Base-by-base conservation (phyloP, 768 basidiomycete species). In the Termitomyces sp. region DNA sequence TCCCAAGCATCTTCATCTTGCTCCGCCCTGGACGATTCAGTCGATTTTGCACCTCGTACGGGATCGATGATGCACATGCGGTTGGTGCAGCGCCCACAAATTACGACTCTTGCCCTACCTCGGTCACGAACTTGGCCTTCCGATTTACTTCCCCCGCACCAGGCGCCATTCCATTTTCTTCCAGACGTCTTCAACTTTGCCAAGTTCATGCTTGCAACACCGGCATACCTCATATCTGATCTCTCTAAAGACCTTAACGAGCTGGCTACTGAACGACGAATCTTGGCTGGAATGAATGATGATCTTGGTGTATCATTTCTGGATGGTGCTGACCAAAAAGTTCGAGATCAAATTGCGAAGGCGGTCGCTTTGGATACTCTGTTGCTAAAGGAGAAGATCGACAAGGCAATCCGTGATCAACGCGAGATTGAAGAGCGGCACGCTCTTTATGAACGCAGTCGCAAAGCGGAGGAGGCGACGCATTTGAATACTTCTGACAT, bases 171-270 rank as follows among this genome's bases (percentile, higher is more conserved):
- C 75, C 83, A 97, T 66, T 98, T 99, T 74, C 77, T 96, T 21
- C 97, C 95, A 0, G 93, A 98, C 64, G 89, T 97, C 40, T 84
- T 85, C 59, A 73, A 74, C 38, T 97, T 88, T 68, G 80, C 94
- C 19, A 93, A 92, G 65, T 97, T 98, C 74, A 97, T 98, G 94
- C 84, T 98, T 24, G 93, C 93, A 19, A 93, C 94, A 0, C 93
- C 96, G 1, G 77, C 81, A 1, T 90, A 95, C 68, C 80, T 98
- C 55, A 77, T 88, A 41, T 66, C 78, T 17, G 87, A 92, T 65
- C 80, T 98, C 12, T 77, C 80, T 2, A 74, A 70, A 44, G 90
- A 99, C 57, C 70, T 93, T 28, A 80, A 82, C 34, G 85, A 89
- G 54, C 77, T 99, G 2, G 79, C 75, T 2, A 62, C 74, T 0